These are phyloP conservation scores for Xylaria sp. DNA, from an alignment of 2,329 filamentous ascomycete genomes.

Conservation along the genomic window DNA sequence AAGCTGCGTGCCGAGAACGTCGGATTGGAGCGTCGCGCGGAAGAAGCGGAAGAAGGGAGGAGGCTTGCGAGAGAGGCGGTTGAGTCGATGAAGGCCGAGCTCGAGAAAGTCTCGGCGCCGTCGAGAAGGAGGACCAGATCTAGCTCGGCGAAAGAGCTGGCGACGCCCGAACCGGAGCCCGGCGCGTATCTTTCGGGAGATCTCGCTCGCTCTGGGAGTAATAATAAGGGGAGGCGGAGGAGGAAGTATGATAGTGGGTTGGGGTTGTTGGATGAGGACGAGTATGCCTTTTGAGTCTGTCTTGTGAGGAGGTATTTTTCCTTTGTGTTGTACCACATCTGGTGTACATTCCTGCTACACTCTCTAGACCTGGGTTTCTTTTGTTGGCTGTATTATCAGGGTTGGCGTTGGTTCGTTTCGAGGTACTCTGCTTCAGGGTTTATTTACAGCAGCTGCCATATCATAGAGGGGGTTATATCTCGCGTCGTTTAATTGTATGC, in stretches of 20 bases:
- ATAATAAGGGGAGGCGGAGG: conserved; percentile 54
- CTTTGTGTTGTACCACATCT: conserved; percentile 35
- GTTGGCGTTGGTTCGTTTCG: conserved; percentile 6
- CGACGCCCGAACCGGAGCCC: conserved; percentile 30
- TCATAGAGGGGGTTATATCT: neutral
- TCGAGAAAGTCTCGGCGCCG: conserved; percentile 50
- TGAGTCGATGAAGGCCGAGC: conserved; percentile 61
- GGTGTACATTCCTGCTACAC: neutral
- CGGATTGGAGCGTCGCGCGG: conserved; percentile 50
- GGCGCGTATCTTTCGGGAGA: conserved; percentile 23
- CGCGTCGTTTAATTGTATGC: neutral
- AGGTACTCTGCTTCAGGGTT: neutral
- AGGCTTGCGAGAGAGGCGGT: conserved; percentile 57
- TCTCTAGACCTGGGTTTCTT: conserved; percentile 19
- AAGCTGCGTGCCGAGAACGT: conserved; percentile 59
- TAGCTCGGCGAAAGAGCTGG: conserved; percentile 2
- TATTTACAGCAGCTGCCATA: neutral
- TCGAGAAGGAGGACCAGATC: conserved; percentile 9
- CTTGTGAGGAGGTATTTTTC: conserved; percentile 14
- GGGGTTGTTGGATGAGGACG: conserved; percentile 66
- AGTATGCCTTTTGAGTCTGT: conserved; percentile 47
- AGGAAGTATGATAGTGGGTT: conserved; percentile 65
- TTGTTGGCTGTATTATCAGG: conserved; percentile 22
- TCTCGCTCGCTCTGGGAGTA: conserved; percentile 25
- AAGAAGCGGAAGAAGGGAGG: conserved; percentile 53